Evolutionary conservation across 345 rosid species (phyloP), one percentile per base, ranked within the genome.

Genomic region (Alliaria petiolata): DNA sequence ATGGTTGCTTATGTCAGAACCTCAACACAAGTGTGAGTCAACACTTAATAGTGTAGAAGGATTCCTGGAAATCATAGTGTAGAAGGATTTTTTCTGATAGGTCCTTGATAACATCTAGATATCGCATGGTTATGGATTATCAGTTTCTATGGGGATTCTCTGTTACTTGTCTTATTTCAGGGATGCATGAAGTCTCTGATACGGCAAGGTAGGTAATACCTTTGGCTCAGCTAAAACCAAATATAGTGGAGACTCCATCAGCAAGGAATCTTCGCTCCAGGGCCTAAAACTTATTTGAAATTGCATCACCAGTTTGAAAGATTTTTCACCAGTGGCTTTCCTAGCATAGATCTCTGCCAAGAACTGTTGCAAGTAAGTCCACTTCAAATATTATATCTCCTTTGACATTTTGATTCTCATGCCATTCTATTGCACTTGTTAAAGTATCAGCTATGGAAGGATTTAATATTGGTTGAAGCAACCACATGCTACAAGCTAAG

Each of bases 121-220:
- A 86, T 83, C 85, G 84, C 81, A 91, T 93, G 99, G n/a, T n/a
- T n/a, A n/a, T n/a, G n/a, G 95, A 95, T 59, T 91, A 85, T 83
- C 81, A 44, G 70, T 95, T 89, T 76, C 81, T 95, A 15, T 91
- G 96, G 99, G 90, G 95, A 13, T 91, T 91, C 71, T 75, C 97
- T 34, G 69, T 22, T 83, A 74, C 85, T 95, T 58, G 81, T 95
- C 73, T 77, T 95, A 64, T 95, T 91, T 80, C 86, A 87, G 68
- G 96, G 68, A 84, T 84, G 72, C 82, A 86, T 80, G 66, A 76
- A 70, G 26, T 60, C 15, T 73, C 69, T 63, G 39, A 38, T 63
- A 79, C 70, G 61, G 61, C 87, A 81, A 74, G 25, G 72, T 81
- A 74, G 25, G 72, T 81, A 63, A 75, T 85, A 67, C 75, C 84